phyloP scores from a whole-genome alignment of 805 yeast species.

The Ogataea paraovalis region DNA sequence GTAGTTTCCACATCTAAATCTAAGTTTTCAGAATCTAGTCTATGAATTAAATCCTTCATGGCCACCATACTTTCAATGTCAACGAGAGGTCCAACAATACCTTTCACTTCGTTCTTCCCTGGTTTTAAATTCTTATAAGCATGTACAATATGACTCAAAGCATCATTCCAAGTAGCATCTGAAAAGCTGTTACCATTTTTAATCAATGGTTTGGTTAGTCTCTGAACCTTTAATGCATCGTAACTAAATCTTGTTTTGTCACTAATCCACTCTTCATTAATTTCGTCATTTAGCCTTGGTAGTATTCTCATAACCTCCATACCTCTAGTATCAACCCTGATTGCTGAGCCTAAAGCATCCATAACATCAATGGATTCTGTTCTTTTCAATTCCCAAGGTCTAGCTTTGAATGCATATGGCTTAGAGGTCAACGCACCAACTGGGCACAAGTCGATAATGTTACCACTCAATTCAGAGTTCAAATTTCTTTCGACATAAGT shows the following conservation, averaged over 20 bases:
- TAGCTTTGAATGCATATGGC: slow-evolving; percentile 88
- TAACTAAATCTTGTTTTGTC: slow-evolving; percentile 84
- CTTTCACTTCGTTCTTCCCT: slow-evolving; percentile 68
- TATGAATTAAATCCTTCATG: slow-evolving; percentile 72
- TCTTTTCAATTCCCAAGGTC: slow-evolving; percentile 91
- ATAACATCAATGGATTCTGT: slow-evolving; percentile 82
- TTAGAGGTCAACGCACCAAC: slow-evolving; percentile 89
- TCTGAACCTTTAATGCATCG: slow-evolving; percentile 82
- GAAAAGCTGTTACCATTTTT: slow-evolving; percentile 66
- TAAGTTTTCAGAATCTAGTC: slow-evolving; percentile 75
- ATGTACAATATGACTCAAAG: slow-evolving; percentile 62
- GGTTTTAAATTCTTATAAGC: slow-evolving; percentile 56
- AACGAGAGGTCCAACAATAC: slow-evolving; percentile 73
- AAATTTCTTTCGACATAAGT: slow-evolving; percentile 82
- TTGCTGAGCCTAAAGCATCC: slow-evolving; percentile 79
- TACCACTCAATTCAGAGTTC: slow-evolving; percentile 82
- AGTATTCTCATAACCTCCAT: slow-evolving; percentile 82
- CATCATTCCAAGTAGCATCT: slow-evolving; percentile 85
- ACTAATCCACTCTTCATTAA: slow-evolving; percentile 89
- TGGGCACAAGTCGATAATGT: slow-evolving; percentile 83
- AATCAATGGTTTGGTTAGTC: slow-evolving; percentile 76
- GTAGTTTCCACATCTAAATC: slow-evolving; percentile 66
- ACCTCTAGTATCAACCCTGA: slow-evolving; percentile 84
- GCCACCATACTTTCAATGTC: slow-evolving; percentile 84
- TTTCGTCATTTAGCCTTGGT: slow-evolving; percentile 81